Evolutionary conservation across 345 rosid genomes (phyloP).

Genomic region (Firmiana major): DNA sequence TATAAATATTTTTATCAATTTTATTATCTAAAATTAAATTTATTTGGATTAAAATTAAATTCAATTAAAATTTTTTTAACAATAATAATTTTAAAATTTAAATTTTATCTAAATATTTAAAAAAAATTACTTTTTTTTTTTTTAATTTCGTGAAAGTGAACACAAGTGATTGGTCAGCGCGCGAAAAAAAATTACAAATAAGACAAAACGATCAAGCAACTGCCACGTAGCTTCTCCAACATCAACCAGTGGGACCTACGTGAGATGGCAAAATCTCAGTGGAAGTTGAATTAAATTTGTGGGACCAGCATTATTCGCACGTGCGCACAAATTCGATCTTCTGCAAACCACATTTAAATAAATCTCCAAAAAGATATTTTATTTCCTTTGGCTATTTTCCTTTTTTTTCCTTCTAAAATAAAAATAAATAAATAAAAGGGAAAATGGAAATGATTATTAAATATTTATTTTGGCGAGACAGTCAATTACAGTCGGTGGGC

Average conservation of each 20-base stretch:
- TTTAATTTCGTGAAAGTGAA: too few species aligned
- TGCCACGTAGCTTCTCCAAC: slow-evolving; percentile 2
- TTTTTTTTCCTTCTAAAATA: neutral
- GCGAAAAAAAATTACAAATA: neutral
- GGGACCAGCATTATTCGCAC: neutral
- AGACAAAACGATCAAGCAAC: neutral
- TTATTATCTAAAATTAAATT: too few species aligned
- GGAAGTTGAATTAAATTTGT: neutral
- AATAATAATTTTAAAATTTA: too few species aligned
- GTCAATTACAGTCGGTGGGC: slow-evolving; percentile 8
- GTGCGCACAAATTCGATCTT: neutral
- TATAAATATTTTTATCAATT: too few species aligned
- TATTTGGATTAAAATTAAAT: too few species aligned
- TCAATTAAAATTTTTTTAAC: too few species aligned
- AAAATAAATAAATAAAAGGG: neutral
- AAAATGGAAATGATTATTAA: neutral
- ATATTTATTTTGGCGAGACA: neutral
- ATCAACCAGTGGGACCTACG: neutral
- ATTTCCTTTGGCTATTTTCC: too few species aligned
- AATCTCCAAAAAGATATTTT: too few species aligned
- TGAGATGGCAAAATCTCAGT: neutral
- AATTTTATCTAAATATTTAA: too few species aligned
- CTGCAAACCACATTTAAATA: neutral
- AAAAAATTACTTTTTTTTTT: too few species aligned
- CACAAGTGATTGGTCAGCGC: too few species aligned